phyloP scores from a whole-genome alignment of 2,329 filamentous ascomycete species.

The Rasamsonia emersonii region DNA sequence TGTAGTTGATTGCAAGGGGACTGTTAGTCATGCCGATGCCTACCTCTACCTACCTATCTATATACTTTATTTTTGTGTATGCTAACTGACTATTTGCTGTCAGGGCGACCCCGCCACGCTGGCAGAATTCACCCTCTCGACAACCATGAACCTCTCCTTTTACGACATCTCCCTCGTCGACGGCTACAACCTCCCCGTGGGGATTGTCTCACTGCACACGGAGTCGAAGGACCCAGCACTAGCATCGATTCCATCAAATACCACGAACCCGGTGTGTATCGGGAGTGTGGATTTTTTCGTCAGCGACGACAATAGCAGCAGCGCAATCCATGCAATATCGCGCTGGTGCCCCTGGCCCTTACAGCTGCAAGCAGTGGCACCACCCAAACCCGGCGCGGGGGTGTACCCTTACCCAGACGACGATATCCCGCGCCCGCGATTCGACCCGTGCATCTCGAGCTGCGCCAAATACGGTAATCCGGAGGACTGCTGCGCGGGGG shows the following conservation, averaged over 20 bases:
- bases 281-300: conserved; percentile 56
- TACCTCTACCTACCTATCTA: conserved; percentile 6
- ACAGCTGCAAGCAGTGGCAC: conserved; percentile 51
- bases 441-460: conserved; percentile 69
- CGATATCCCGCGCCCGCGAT: conserved; percentile 59
- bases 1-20: conserved; percentile 58
- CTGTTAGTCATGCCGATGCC: conserved; percentile 49
- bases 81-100: conserved; percentile 44
- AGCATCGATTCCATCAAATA: conserved; percentile 59
- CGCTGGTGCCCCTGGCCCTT: conserved; percentile 77
- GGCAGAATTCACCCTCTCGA: conserved; percentile 70
- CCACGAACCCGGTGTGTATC: conserved; percentile 69
- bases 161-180: conserved; percentile 82
- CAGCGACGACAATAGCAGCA: conserved; percentile 37
- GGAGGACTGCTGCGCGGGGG: conserved; percentile 66
- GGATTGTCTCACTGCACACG: conserved; percentile 30
- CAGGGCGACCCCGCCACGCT: conserved; percentile 61
- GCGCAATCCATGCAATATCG: conserved; percentile 46
- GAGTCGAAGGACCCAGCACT: conserved; percentile 55
- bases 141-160: conserved; percentile 53
- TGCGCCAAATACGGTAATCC: conserved; percentile 61
- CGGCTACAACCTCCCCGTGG: conserved; percentile 62
- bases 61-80: background rate
- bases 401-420: conserved; percentile 76
- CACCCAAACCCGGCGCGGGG: conserved; percentile 62